Base-by-base conservation (phyloP, 306 rosid genomes). In the Glycyrrhiza uralensis region DNA sequence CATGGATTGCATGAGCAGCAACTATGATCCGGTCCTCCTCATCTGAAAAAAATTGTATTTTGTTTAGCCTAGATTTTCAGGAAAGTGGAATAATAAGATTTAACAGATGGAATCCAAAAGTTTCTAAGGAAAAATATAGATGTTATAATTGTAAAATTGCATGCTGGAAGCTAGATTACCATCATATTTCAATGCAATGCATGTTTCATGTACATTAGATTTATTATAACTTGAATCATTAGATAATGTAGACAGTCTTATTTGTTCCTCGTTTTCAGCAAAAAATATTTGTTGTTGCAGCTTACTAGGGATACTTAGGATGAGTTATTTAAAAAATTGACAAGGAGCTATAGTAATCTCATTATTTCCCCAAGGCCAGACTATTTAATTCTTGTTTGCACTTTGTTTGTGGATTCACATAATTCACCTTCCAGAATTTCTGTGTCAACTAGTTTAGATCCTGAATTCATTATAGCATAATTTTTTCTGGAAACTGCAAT, bases 1-100 rank as follows among this genome's bases (percentile, higher is more conserved):
- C 97, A 49, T 89, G 96, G 62, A 91, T 44, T 68, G 88, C 88
- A 78, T 94, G 99, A 68, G 99, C 97, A 73, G 90, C 82, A 77
- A 94, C 86, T 72, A 94, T 94, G 80, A 88, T 87, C 71, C 61
- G 79, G 63, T 94, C 99, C 66, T 94, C 99, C 84, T 86, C 97
- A 72, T 89, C 99, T 94, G 93, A 75, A 80, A 65, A 80, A 24
- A 77, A 51, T 22, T 54, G 45, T 18, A 55, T 6, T 44, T 20
- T 28, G 35, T 55, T 78, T 72, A 87, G 85, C 39, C 69, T 71
- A 54, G 15, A 42, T 35, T 55, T 60, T 41, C 41, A 46, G 42
- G 22, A 65, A 69, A 68, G 71, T 15, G 8, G 46, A 52, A 76
- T 26, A 35, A 19, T 36, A 36, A 33, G 36, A 76, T 62, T 41